phyloP scores from a whole-genome alignment of 2,329 filamentous ascomycete genomes.

The Fusarium azukiicola region DNA sequence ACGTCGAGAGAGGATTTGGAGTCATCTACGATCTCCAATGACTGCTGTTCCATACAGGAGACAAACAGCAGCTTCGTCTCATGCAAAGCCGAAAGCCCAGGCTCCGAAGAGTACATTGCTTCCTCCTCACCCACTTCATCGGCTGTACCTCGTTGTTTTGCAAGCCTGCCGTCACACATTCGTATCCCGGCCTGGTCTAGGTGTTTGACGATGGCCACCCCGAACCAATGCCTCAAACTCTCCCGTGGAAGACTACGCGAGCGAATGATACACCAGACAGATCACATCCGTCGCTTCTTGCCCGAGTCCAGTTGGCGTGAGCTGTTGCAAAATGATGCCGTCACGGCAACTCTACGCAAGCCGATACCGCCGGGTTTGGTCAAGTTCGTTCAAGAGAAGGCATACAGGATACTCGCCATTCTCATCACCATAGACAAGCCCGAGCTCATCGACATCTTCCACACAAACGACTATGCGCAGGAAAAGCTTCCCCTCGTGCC shows the following conservation, averaged over 20 bases:
- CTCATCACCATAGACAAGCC: background rate
- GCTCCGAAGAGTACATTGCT: background rate
- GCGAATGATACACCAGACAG: background rate
- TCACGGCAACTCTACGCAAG: background rate
- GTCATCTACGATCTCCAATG: background rate
- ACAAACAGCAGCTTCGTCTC: background rate
- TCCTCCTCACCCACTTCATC: too few relatives aligned
- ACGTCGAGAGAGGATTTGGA: background rate
- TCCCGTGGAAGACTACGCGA: background rate
- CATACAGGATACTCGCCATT: background rate
- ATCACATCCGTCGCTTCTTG: background rate
- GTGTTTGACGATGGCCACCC: background rate
- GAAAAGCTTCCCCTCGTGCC: background rate
- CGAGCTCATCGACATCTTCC: background rate
- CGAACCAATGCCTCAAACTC: background rate
- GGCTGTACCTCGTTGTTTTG: too few relatives aligned
- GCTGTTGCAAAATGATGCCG: background rate
- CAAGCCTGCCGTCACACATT: background rate
- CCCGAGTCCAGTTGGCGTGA: background rate
- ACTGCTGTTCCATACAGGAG: background rate
- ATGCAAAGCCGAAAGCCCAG: background rate
- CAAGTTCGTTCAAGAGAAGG: background rate
- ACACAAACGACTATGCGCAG: background rate
- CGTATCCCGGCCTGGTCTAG: background rate
- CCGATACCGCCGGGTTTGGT: background rate